Base-by-base conservation (phyloP, 2,329 filamentous ascomycete genomes). In the Colletotrichum godetiae region DNA sequence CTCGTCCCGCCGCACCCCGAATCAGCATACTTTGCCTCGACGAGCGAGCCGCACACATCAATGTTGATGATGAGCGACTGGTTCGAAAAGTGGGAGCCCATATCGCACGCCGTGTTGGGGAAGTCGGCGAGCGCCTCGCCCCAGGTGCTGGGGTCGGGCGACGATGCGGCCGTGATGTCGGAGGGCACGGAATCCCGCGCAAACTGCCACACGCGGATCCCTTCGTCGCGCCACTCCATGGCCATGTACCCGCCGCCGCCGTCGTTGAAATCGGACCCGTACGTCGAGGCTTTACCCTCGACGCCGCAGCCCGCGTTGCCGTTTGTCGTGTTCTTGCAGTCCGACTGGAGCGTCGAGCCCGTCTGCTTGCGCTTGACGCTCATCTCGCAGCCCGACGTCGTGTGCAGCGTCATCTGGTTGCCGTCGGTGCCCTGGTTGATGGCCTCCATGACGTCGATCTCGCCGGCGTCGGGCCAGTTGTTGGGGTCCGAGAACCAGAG, bases 61-160 rank as follows among this genome's bases (percentile, higher is more conserved):
- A 93, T 92, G 77, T 93, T 92, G 55, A 87, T 87, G 75, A 93
- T 86, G 76, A 93, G 92, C 75, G 89, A 91, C 79, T 92, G 88
- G 77, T 93, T 93, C 67, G 81, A 84, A 79, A 93, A 93, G 77
- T 92, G 90, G 4, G 82, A 83, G 6, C 81, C 79, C 62, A 93
- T 89, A 72, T 91, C 82, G 81, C 91, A 93, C 58, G 88, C 80
- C 0, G 91, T 93, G 76, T 83, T 86, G 15, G 92, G 92, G 79
- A 93, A 93, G 73, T 93, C 92, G 1, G 92, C 91, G 7, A 88
- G 77, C 0, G 92, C 90, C 2, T 81, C 84, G 19, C 91, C 92
- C 88, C 92, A 94, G 2, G 83, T 82, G 60, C 85, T 87, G 0
- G 92, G 91, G 75, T 93, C 86, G 0, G 92, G 92, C 57, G 77